Base-by-base conservation (phyloP, 1,284 basidiomycete species). In the Apiotrichum montevideense region DNA sequence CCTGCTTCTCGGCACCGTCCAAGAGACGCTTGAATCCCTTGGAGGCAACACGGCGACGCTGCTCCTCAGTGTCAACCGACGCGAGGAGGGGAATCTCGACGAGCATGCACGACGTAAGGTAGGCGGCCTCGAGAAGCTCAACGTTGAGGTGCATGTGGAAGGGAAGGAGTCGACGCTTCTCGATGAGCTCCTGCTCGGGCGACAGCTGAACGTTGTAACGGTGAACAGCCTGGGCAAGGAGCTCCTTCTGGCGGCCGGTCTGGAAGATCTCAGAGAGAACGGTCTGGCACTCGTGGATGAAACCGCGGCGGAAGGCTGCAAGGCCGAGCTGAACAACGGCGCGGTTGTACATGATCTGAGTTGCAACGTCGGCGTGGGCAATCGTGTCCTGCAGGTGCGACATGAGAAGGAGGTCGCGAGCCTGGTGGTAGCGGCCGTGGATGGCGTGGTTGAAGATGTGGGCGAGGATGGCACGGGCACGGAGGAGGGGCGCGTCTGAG, bases 141-240 rank as follows among this genome's bases (percentile, higher is more conserved):
- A 96, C 90, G 80, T 98, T 98, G 79, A 98, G 95, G 79, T 99
- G 96, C 88, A 98, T 91, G 78, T 99, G 96, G 87, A 98, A 99
- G 37, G 96, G 96, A 32, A 99, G 82, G 70, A 98, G 90, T 47
- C 95, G 84, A 66, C 93, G 89, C 67, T 93, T 90, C 77, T 98
- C 96, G 6, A 93, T 86, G 73, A 93, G 90, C 77, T 98, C 96
- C 78, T 98, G 95, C 76, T 98, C 96, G 6, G 92, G 90, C 13
- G 87, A 85, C 54, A 97, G 80, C 54, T 73, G 72, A 3, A 82
- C 80, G 68, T 88, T 88, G 82, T 88, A 97, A 51, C 91, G 84
- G 73, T 94, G 92, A 6, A 97, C 88, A 51, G 95, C 95, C 76
- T 99, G 96, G 0, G 95, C 96, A 11, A 99, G 83, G 34, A 98